Evolutionary conservation across 352 stramenopile species (phyloP).

Genomic region (Phytophthora fragariae): DNA sequence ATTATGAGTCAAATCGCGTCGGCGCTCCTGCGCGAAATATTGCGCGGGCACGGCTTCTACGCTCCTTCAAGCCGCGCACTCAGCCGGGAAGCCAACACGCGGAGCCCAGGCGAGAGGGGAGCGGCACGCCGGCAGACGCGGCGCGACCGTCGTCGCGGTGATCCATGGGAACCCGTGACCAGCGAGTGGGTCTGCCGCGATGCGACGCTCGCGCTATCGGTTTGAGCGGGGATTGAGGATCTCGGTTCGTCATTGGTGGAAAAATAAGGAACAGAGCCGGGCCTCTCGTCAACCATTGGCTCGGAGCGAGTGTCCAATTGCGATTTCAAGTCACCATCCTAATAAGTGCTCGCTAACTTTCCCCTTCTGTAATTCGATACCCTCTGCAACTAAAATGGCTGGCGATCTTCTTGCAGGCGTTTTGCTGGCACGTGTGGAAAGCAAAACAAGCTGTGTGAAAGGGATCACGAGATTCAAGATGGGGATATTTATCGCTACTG

Average conservation of each 20-base stretch:
- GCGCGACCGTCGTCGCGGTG: not conserved
- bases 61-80: constrained; percentile 1
- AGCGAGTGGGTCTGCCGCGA: constrained; percentile 5
- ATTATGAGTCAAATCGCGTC: constrained; percentile 28
- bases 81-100: not conserved
- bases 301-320: not conserved
- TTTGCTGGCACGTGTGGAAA: no score
- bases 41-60: constrained; percentile 22
- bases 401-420: no score
- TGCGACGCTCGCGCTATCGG: constrained; percentile 9
- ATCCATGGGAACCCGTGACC: constrained; percentile 8
- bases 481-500: no score
- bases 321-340: constrained; percentile 12
- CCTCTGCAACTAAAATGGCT: not conserved
- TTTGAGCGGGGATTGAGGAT: not conserved
- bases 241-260: constrained; percentile 32
- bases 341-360: not conserved
- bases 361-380: not conserved
- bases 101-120: no score
- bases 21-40: constrained; percentile 35
- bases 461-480: no score
- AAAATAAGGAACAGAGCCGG: constrained; percentile 18
- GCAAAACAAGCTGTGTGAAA: no score
- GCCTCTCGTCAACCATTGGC: constrained; percentile 5
- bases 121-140: not conserved